Conservation (phyloP, 2,329 filamentous ascomycete species). For the Eurotiales sp. region DNA sequence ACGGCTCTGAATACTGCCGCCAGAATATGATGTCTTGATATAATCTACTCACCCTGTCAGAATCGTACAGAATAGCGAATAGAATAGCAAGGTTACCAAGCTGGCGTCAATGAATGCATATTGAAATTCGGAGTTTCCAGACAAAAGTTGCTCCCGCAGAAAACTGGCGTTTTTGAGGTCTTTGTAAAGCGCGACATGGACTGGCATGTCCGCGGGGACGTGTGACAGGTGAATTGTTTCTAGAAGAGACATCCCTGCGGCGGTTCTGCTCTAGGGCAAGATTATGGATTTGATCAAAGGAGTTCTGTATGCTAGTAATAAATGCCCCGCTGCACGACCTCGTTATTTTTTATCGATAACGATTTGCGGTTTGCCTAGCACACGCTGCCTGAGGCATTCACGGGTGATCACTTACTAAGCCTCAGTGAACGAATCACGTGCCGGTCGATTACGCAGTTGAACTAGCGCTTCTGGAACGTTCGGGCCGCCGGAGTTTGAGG, state of each 20-base stretch:
- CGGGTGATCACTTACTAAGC: not conserved
- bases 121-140: constrained; percentile 78
- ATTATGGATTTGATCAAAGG: no score
- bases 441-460: not conserved
- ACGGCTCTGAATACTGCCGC: constrained; percentile 75
- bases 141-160: constrained; percentile 78
- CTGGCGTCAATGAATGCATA: constrained; percentile 91
- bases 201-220: constrained; percentile 61
- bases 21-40: constrained; percentile 69
- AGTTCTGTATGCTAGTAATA: no score
- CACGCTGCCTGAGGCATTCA: constrained; percentile 5
- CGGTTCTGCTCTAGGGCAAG: not conserved
- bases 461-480: constrained; percentile 35
- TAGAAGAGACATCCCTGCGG: constrained; percentile 40
- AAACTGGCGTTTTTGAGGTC: constrained; percentile 73
- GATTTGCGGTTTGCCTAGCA: constrained; percentile 1
- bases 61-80: not conserved
- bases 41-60: constrained; percentile 48
- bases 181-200: constrained; percentile 73
- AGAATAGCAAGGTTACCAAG: constrained; percentile 49
- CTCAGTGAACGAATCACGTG: constrained; percentile 2
- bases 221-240: constrained; percentile 73
- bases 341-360: constrained; percentile 9
- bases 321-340: not conserved
- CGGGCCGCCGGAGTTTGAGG: constrained; percentile 23